Conservation (phyloP, 1,284 basidiomycete genomes). For the Irpex sp. region DNA sequence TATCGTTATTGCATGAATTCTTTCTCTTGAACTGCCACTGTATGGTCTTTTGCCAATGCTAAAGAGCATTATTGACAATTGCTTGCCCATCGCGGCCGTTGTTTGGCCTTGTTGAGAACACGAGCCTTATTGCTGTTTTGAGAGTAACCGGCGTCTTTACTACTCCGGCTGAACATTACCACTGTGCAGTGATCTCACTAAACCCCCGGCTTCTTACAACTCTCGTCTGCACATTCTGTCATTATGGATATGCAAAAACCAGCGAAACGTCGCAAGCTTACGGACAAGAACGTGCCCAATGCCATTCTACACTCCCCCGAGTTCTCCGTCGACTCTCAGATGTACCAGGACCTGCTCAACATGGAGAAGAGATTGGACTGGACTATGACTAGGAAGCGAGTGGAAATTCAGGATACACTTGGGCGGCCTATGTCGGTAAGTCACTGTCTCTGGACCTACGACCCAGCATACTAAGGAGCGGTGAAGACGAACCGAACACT, state of each 20-base stretch:
- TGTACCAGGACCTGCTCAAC: constrained; percentile 83
- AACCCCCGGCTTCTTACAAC: not conserved
- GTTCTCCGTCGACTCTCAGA: constrained; percentile 75
- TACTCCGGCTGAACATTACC: not conserved
- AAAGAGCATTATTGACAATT: not conserved
- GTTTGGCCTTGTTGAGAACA: constrained; percentile 2
- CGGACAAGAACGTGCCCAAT: constrained; percentile 75
- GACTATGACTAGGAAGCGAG: constrained; percentile 88
- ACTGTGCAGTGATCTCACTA: not conserved
- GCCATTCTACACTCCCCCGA: constrained; percentile 60
- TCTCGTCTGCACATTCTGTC: not conserved
- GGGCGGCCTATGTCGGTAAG: constrained; percentile 53
- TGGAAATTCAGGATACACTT: constrained; percentile 84
- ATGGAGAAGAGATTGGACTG: constrained; percentile 93
- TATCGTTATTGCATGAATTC: not conserved
- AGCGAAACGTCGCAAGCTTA: constrained; percentile 60
- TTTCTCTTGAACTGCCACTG: not conserved
- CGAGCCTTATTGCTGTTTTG: not conserved
- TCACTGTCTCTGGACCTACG: constrained; percentile 3
- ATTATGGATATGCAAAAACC: constrained; percentile 12
- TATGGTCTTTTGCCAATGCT: no score
- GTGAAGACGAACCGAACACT: constrained; percentile 77
- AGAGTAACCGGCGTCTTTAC: not conserved
- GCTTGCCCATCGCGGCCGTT: not conserved
- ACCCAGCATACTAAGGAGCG: not conserved